These are phyloP conservation scores for Hypoxylon rubiginosum DNA, from an alignment of 2,329 filamentous ascomycete species.

Conservation along the genomic window DNA sequence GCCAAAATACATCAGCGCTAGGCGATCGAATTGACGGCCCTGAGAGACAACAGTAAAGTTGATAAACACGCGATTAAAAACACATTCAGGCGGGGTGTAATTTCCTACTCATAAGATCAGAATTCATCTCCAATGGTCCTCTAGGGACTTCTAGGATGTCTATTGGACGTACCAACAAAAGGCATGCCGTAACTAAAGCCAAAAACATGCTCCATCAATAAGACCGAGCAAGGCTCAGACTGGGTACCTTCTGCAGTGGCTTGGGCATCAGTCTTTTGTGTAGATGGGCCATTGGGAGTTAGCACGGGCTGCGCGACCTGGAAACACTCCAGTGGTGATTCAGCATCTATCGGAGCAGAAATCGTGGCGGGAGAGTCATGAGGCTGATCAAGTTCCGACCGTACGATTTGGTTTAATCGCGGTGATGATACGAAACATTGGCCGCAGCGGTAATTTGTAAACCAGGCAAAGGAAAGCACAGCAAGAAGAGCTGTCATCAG, in stretches of 20 bases:
- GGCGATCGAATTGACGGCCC: constrained; percentile 74
- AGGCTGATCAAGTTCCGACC: constrained; percentile 17
- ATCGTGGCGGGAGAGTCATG: constrained; percentile 1
- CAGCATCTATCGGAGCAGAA: constrained; percentile 1
- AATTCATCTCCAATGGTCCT: constrained; percentile 6
- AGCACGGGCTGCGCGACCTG: constrained; percentile 43
- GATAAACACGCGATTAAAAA: constrained; percentile 74
- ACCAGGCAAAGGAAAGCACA: constrained; percentile 16
- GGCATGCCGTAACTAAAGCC: constrained; percentile 43
- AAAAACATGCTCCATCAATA: constrained; percentile 45
- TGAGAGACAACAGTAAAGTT: constrained; percentile 74
- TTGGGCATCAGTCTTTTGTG: background rate
- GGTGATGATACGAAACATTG: background rate
- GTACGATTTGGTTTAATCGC: constrained; percentile 6
- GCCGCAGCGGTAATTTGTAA: constrained; percentile 1
- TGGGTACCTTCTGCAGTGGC: background rate
- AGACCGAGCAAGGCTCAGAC: constrained; percentile 24
- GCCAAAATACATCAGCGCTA: constrained; percentile 73
- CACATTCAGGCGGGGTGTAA: constrained; percentile 71
- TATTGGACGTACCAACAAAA: constrained; percentile 42
- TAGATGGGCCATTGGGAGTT: constrained; percentile 11
- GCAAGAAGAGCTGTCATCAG: constrained; percentile 16
- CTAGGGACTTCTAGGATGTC: constrained; percentile 6
- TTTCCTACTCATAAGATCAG: constrained; percentile 55
- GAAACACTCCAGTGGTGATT: constrained; percentile 40